Conservation (phyloP, 1,284 basidiomycete species). For the Melampsora larici-populina region DNA sequence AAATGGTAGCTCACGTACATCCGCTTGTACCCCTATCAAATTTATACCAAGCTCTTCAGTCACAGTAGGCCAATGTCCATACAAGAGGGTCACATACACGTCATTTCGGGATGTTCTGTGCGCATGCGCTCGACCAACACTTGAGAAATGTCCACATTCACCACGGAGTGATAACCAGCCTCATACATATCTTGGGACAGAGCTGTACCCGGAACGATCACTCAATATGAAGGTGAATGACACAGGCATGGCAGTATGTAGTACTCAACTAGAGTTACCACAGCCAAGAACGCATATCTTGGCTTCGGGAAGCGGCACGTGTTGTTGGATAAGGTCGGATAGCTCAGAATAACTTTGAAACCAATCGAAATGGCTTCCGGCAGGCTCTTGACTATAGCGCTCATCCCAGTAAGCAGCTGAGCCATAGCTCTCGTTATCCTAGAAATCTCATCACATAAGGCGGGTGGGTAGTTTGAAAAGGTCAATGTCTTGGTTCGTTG, state of each 20-base stretch:
- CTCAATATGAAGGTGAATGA: not conserved
- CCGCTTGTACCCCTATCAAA: constrained; percentile 77
- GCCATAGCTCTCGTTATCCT: constrained; percentile 38
- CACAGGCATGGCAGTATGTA: not conserved
- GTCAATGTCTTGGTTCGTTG: too few relatives aligned
- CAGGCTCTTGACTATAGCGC: constrained; percentile 8
- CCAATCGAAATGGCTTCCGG: constrained; percentile 34
- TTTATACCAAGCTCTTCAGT: not conserved
- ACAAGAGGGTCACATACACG: constrained; percentile 60
- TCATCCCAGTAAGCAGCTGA: constrained; percentile 35
- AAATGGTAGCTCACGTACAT: constrained; percentile 71
- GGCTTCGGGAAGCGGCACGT: constrained; percentile 63
- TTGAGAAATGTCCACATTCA: constrained; percentile 79
- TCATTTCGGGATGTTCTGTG: constrained; percentile 69
- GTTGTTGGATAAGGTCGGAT: not conserved
- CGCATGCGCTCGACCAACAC: constrained; percentile 79
- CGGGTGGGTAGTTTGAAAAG: too few relatives aligned
- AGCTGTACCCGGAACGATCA: constrained; percentile 15
- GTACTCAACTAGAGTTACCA: constrained; percentile 68
- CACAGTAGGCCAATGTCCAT: not conserved
- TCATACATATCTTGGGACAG: constrained; percentile 66
- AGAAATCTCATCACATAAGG: too few relatives aligned
- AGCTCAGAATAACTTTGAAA: constrained; percentile 40
- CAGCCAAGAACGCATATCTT: constrained; percentile 84
- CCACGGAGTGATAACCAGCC: constrained; percentile 76